Evolutionary conservation across 2,329 filamentous ascomycete genomes (phyloP), one percentile per base, ranked within the genome.

Genomic region (Penicillium carneum): DNA sequence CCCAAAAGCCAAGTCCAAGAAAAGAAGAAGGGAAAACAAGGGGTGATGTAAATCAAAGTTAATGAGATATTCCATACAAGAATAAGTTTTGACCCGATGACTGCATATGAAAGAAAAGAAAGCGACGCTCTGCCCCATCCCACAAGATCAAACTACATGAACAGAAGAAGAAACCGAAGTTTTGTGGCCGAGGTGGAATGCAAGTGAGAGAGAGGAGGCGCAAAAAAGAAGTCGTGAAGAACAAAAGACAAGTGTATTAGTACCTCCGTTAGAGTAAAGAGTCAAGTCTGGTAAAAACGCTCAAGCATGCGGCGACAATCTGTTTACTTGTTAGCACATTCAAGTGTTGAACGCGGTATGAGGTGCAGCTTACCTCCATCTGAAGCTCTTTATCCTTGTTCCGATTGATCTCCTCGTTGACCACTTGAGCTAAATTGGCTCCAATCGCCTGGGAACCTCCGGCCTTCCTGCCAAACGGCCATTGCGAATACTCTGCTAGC

Each of bases 221-320:
- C 23, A 12, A 61, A 62, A 55, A n/a, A 63, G 55, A 59, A 53
- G 54, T 62, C 64, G 52, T 62, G 55, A 33, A 59, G 57, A 62
- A 64, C 55, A 64, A 64, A 68, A 61, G 57, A 67, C 61, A 64
- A 63, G 56, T 68, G 67, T 69, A 70, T 69, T 69, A 66, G 62
- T 69, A 66, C 41, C 60, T 60, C 63, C 58, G 59, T 72, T 80
- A 99, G 77, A 99, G 88, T 64, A 99, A 84, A 53, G 95, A 98
- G 82, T 99, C 95, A 73, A 99, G 90, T 76, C 94, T 88, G 67
- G 95, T 99, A 79, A 99, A 99, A 73, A 99, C 95, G 81, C 91
- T 97, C 78, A 99, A 82, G 79, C 95, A 98, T 69, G 95, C 95
- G 54, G 95, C 93, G 56, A 99, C 92, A 73, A 91, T 88, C 86